A percentile compares a stretch with the other conserved stretches of the same genome.
Conservation (phyloP, 805 yeast genomes). For the Saccharomycopsis selenospora region DNA sequence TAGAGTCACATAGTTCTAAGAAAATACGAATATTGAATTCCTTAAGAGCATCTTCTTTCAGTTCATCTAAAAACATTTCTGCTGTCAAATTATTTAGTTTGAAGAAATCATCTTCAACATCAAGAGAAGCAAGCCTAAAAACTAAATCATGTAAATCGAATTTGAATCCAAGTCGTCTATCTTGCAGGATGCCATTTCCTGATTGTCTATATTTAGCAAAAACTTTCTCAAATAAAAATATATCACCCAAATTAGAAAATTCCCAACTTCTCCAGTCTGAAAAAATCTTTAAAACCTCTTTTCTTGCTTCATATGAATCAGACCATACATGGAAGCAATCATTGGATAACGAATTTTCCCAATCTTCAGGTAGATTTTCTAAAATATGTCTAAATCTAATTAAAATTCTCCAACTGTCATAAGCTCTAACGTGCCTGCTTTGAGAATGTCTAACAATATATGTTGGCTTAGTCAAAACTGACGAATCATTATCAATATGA, state of each 20-base stretch:
- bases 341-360: conserved; percentile 35
- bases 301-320: conserved; percentile 46
- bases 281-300: conserved; percentile 51
- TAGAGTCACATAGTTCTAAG: conserved; percentile 3
- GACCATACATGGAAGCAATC: conserved; percentile 28
- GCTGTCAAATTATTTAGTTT: neutral
- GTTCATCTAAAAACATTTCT: conserved; percentile 9
- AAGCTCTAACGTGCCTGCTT: conserved; percentile 62
- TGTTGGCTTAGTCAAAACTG: conserved; percentile 85
- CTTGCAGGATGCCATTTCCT: neutral
- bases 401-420: conserved; percentile 82
- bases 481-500: conserved; percentile 73
- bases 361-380: conserved; percentile 46
- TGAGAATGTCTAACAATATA: conserved; percentile 64
- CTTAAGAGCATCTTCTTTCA: conserved; percentile 7
- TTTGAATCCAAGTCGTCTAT: neutral
- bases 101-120: conserved; percentile 27
- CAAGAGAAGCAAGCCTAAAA: conserved; percentile 25
- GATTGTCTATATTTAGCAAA: neutral
- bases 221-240: neutral
- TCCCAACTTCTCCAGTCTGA: conserved; percentile 92
- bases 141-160: conserved; percentile 22
- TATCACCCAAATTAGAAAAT: conserved; percentile 43
- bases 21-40: conserved; percentile 3
- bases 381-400: conserved; percentile 72